A percentile compares a stretch with the other conserved stretches of the same genome.
These are phyloP conservation scores for Colletotrichum coccodes DNA, from an alignment of 2,329 filamentous ascomycete species.

Conservation along the genomic window DNA sequence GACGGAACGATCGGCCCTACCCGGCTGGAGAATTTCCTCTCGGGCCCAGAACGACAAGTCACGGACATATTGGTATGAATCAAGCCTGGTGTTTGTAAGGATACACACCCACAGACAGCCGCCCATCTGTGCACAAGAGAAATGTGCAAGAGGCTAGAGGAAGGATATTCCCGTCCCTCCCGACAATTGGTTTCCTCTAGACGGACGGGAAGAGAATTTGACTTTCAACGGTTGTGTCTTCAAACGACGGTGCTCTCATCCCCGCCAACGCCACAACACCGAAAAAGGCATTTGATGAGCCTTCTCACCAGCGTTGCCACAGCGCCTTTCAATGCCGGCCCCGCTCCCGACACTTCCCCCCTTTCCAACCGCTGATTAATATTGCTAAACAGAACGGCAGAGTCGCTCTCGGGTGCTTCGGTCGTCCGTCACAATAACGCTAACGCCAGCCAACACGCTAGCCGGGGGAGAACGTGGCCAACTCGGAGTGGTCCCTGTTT, in stretches of 20 bases:
- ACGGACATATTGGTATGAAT: background rate
- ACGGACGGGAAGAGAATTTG: background rate
- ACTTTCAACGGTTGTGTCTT: slow-evolving; percentile 13
- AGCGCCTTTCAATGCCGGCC: background rate
- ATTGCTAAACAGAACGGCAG: background rate
- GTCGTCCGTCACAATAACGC: background rate
- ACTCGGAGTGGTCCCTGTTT: background rate
- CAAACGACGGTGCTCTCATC: slow-evolving; percentile 9
- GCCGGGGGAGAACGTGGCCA: background rate
- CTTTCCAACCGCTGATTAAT: background rate
- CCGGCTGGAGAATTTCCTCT: background rate
- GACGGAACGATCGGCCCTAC: background rate
- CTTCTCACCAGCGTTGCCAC: background rate
- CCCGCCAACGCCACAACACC: slow-evolving; percentile 4
- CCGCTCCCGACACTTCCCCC: background rate
- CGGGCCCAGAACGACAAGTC: background rate
- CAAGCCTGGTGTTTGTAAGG: background rate
- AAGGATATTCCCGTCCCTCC: slow-evolving; percentile 23
- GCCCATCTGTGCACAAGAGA: background rate
- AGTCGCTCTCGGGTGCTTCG: background rate
- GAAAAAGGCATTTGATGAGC: slow-evolving; percentile 9
- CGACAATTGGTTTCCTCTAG: slow-evolving; percentile 1
- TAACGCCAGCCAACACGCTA: slow-evolving; percentile 1
- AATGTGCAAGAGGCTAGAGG: background rate
- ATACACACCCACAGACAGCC: background rate